Conservation (phyloP, 148 eudicot species). For the Chenopodium formosanum region DNA sequence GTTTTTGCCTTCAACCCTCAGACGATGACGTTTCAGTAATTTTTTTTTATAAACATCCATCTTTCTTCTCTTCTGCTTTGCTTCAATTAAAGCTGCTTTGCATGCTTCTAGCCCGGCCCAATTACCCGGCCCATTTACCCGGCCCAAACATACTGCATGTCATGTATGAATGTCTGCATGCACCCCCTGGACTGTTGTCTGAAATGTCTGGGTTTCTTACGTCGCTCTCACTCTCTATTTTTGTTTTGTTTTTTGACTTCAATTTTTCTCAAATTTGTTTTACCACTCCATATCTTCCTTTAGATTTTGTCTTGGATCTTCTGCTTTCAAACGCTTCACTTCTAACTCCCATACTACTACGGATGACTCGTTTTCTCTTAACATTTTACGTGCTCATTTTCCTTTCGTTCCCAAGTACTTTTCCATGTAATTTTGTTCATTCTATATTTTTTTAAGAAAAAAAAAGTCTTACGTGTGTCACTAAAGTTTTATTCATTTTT, state of each 20-base stretch:
- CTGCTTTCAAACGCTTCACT: slow-evolving; percentile 5
- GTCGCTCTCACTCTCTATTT: slow-evolving; percentile 40
- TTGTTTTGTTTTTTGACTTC: slow-evolving; percentile 1
- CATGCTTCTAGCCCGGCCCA: background rate
- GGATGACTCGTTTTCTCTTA: too few species aligned
- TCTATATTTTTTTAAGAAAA: too few species aligned
- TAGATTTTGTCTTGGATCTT: slow-evolving; percentile 53
- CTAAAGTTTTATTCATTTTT: too few species aligned
- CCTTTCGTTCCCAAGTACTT: too few species aligned
- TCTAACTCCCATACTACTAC: too few species aligned
- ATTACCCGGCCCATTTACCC: background rate
- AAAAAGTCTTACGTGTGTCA: too few species aligned
- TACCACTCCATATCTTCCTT: slow-evolving; percentile 15
- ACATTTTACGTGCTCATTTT: too few species aligned
- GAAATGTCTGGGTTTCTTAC: slow-evolving; percentile 9
- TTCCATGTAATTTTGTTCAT: too few species aligned
- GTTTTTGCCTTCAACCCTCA: slow-evolving; percentile 24
- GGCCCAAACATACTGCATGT: too few species aligned
- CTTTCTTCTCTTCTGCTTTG: background rate
- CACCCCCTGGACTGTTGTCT: background rate
- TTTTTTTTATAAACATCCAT: too few species aligned
- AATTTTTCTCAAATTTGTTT: background rate
- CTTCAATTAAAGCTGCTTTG: background rate
- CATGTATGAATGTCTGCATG: slow-evolving; percentile 1
- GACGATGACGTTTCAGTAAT: slow-evolving; percentile 30